Evolutionary conservation across 805 yeast genomes (phyloP).

Genomic region (Metschnikowia drakensbergensis): DNA sequence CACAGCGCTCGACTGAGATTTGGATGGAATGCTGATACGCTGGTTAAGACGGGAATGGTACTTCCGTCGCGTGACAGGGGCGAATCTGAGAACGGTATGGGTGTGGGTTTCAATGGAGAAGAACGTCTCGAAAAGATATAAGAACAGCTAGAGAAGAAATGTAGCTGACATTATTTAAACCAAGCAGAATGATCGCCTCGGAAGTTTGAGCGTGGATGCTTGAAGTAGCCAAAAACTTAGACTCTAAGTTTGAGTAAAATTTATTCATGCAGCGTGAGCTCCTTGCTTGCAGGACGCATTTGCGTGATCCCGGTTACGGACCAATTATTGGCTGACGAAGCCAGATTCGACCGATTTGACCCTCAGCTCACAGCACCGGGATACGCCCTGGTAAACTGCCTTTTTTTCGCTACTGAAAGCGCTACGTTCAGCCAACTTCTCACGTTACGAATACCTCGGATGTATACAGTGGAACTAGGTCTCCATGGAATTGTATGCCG

Average conservation of each 20-base stretch:
- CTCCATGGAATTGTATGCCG: conserved; percentile 4
- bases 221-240: conserved; percentile 3
- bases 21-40: not conserved
- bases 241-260: conserved; percentile 6
- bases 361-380: too few relatives aligned
- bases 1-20: not conserved
- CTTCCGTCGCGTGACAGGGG: conserved; percentile 1
- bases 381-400: too few relatives aligned
- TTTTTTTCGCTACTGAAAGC: not conserved
- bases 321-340: not conserved
- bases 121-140: not conserved
- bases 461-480: not conserved
- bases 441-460: not conserved
- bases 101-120: not conserved
- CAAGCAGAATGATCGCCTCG: not conserved
- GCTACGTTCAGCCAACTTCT: not conserved
- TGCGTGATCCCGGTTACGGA: not conserved
- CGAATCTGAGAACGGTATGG: not conserved
- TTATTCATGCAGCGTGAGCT: conserved; percentile 5
- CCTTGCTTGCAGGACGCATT: conserved; percentile 5
- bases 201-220: conserved; percentile 3
- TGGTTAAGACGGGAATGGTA: not conserved
- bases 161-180: conserved; percentile 2
- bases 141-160: not conserved
- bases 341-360: too few relatives aligned